Evolutionary conservation across 352 stramenopile genomes (phyloP), one percentile per base, ranked within the genome.

Genomic region (Globisporangium spiculum): DNA sequence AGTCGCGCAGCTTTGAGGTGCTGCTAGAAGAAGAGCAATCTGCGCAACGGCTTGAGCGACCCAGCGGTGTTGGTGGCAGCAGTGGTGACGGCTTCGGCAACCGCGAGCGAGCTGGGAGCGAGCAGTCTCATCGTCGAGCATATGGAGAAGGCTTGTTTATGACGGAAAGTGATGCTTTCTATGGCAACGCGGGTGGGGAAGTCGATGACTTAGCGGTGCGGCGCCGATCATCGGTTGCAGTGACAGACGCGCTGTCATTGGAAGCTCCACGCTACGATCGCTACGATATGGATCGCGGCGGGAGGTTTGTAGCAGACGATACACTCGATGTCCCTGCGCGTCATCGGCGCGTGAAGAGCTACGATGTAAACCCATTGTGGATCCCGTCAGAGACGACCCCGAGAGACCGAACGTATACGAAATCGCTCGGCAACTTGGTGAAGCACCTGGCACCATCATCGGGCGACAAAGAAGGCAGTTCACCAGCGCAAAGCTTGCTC

Each of bases 381-480:
- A 60, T 75, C 7, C 44, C 71, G 3, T 16, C 63, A 1, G 72
- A 78, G 10, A 70, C 68, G 32, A 66, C 60, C 6, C 77, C 84
- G 53, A 78, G 86, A 0, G 76, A 79, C 16, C 79, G 82, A 7
- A 85, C 84, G 50, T 93, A 94, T 69, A 94, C 84, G 10, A 93
- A 91, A 62, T 94, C 87, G 4, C 59, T 94, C 10, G 85, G 82
- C 9, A 93, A 86, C 68, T 66, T 94, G 32, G 87, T 94, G 0
- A 90, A 94, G 73, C 87, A 94, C 67, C 69, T 94, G 20, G 81
- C 87, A 2, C 78, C 86, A 18, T 84, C 83, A 1, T 83, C 83
- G 1, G 61, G 65, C 10, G 74, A 80, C 22, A 70, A 74, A 7
- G 73, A 77, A 2, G 63, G 55, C 0, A 58, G 57, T 26, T 63